Evolutionary conservation across 1,139 yeast species (phyloP).

Genomic region (Pneumocystis murina): DNA sequence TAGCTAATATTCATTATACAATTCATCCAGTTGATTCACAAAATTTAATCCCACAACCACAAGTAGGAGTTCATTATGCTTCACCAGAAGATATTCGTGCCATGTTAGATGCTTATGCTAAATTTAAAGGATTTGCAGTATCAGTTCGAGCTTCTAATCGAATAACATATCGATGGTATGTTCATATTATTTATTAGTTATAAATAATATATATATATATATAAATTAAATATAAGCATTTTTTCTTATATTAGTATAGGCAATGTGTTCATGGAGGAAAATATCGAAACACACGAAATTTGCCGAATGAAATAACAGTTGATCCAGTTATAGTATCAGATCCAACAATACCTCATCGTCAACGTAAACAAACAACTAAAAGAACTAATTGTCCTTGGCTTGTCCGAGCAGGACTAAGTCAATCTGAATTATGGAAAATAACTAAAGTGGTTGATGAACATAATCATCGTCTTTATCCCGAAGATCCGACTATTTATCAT

Average conservation of each 20-base stretch:
- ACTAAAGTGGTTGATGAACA: constrained; percentile 2
- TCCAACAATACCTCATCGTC: neutral
- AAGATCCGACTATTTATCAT: constrained; percentile 1
- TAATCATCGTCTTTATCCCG: constrained; percentile 3
- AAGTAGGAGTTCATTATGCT: constrained; percentile 3
- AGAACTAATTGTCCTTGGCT: constrained; percentile 5
- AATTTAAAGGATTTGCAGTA: constrained; percentile 3
- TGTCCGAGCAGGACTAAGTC: constrained; percentile 3
- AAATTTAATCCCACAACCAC: constrained; percentile 2
- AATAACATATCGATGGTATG: constrained; percentile 2
- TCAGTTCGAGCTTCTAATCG: constrained; percentile 3
- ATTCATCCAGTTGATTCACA: neutral
- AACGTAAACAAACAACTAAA: constrained; percentile 1
- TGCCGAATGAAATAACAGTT: neutral
- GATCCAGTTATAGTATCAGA: neutral
- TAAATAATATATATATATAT: too few relatives aligned
- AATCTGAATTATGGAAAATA: constrained; percentile 3
- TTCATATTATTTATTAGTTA: too few relatives aligned
- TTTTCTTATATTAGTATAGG: neutral
- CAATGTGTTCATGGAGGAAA: constrained; percentile 5
- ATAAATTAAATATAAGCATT: neutral
- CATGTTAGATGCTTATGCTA: constrained; percentile 2
- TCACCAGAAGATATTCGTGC: constrained; percentile 2
- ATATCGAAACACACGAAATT: constrained; percentile 2
- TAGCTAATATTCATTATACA: neutral